Conservation (phyloP, 2,329 filamentous ascomycete species). For the Fusarium pseudonygamai region DNA sequence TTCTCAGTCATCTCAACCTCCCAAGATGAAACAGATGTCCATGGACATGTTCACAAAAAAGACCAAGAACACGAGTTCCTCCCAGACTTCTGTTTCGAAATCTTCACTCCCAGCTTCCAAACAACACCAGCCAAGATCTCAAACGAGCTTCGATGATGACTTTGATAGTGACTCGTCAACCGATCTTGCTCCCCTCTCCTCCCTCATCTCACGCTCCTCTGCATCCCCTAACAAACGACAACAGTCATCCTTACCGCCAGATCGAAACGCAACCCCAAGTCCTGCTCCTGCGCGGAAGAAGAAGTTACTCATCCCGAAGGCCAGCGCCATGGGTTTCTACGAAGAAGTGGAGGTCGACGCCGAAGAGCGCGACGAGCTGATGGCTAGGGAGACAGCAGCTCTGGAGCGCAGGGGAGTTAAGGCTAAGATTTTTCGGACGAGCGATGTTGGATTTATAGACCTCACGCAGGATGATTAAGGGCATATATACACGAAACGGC, state of each 20-base stretch:
- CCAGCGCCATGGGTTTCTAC: constrained; percentile 52
- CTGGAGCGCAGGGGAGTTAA: constrained; percentile 23
- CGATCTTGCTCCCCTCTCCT: constrained; percentile 28
- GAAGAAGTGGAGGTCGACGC: constrained; percentile 44
- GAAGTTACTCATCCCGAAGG: constrained; percentile 52
- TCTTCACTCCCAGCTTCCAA: not conserved
- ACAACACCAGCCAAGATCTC: not conserved
- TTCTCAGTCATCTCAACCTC: constrained; percentile 10
- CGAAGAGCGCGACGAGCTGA: constrained; percentile 40
- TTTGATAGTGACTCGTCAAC: constrained; percentile 31
- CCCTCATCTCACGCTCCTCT: constrained; percentile 9
- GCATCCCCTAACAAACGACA: constrained; percentile 20
- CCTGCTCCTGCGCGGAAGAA: constrained; percentile 45
- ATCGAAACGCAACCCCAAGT: constrained; percentile 15
- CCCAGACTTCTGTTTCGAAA: constrained; percentile 11
- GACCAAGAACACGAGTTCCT: constrained; percentile 3
- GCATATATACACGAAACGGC: not conserved
- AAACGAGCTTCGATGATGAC: not conserved
- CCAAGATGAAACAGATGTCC: constrained; percentile 47
- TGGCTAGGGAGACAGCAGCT: constrained; percentile 34
- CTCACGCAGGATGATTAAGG: constrained; percentile 44
- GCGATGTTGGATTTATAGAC: constrained; percentile 49
- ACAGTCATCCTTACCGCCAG: not conserved
- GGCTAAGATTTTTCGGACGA: constrained; percentile 40
- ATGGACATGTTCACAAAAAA: constrained; percentile 44